Percentiles rank a stretch among this genome's conserved stretches.
Conservation (phyloP, 768 basidiomycete species). For the Boletus huronensis region DNA sequence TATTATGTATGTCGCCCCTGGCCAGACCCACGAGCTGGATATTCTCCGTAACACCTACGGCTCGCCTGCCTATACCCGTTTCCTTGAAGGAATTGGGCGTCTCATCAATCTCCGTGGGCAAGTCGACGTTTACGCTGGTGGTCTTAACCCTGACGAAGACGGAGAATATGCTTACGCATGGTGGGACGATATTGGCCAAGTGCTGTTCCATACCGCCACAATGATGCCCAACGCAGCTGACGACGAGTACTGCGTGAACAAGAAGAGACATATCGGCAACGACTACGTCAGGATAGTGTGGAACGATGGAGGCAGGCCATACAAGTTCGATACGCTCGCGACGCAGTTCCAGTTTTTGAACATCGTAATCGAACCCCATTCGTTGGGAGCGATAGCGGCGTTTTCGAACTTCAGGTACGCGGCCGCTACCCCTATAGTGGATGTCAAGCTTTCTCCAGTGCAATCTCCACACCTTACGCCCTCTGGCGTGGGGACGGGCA, state of each 20-base stretch:
- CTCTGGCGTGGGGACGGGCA: conserved; percentile 6
- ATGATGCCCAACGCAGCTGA: conserved; percentile 84
- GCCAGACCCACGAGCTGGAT: conserved; percentile 78
- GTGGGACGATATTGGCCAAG: conserved; percentile 98
- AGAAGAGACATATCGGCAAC: conserved; percentile 96
- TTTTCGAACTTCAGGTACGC: conserved; percentile 59
- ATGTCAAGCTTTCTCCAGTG: conserved; percentile 15
- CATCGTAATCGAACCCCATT: conserved; percentile 94
- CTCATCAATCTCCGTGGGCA: conserved; percentile 88
- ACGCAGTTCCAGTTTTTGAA: conserved; percentile 98
- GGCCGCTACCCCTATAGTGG: not conserved
- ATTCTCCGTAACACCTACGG: conserved; percentile 90
- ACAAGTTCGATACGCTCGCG: conserved; percentile 85
- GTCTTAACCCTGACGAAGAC: conserved; percentile 86
- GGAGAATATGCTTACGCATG: conserved; percentile 98
- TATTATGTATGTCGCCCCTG: conserved; percentile 92
- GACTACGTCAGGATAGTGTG: conserved; percentile 95
- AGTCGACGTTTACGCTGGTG: conserved; percentile 89
- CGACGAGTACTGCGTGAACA: conserved; percentile 72
- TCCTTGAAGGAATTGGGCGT: conserved; percentile 85
- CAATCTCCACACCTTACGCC: conserved; percentile 20
- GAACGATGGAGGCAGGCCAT: conserved; percentile 93
- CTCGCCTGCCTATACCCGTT: conserved; percentile 91
- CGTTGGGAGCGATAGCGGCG: conserved; percentile 76
- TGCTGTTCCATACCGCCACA: conserved; percentile 93